A percentile compares a stretch with the other conserved stretches of the same genome.
These are phyloP conservation scores for Zanthoxylum bungeanum DNA, from an alignment of 345 rosid species.

Conservation along the genomic window DNA sequence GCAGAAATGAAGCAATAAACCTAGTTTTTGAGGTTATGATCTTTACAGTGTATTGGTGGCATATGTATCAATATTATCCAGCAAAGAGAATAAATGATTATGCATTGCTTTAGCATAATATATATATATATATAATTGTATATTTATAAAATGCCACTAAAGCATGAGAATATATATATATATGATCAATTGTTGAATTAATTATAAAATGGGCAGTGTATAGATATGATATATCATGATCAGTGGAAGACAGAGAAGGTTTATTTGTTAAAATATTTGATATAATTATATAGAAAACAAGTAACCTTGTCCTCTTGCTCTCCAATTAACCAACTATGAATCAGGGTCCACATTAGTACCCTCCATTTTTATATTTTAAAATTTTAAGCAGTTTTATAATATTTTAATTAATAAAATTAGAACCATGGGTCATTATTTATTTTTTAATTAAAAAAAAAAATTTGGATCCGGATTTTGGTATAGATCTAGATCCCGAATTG, in stretches of 20 bases:
- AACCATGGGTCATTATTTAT: too few species aligned
- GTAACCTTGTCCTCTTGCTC: too few species aligned
- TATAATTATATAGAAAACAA: neutral
- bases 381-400: too few species aligned
- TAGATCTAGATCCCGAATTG: too few species aligned
- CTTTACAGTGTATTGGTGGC: slow-evolving; percentile 31
- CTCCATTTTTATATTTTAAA: too few species aligned
- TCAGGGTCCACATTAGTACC: too few species aligned
- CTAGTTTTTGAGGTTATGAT: slow-evolving; percentile 31
- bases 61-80: slow-evolving; percentile 12
- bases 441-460: too few species aligned
- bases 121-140: too few species aligned
- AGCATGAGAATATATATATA: neutral
- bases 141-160: neutral
- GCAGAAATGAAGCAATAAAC: slow-evolving; percentile 33
- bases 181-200: too few species aligned
- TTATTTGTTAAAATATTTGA: neutral
- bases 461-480: too few species aligned
- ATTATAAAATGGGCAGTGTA: neutral
- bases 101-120: neutral
- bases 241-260: slow-evolving; percentile 27
- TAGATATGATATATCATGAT: slow-evolving; percentile 2
- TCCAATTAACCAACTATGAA: too few species aligned
- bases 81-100: slow-evolving; percentile 13
- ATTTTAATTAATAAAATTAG: too few species aligned